These are phyloP conservation scores for Aspergillus sp. DNA, from an alignment of 2,329 filamentous ascomycete species.

Conservation along the genomic window DNA sequence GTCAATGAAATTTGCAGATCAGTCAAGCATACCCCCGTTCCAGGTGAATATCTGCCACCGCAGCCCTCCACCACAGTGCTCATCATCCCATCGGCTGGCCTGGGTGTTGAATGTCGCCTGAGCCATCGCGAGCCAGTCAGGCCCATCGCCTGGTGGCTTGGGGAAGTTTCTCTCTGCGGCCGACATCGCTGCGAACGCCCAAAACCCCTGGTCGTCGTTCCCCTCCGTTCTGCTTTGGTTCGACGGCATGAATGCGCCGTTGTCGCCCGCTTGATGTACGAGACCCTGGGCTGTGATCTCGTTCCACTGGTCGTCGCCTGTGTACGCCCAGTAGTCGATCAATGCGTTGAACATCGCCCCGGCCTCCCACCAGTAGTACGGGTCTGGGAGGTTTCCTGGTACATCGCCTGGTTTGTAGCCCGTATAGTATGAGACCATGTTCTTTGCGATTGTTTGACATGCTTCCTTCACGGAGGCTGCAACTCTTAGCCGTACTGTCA, in stretches of 20 bases:
- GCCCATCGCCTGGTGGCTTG: conserved; percentile 51
- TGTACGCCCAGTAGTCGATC: conserved; percentile 46
- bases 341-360: conserved; percentile 44
- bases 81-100: conserved; percentile 66
- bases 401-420: conserved; percentile 48
- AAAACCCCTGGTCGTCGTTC: conserved; percentile 60
- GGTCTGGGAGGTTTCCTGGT: conserved; percentile 51
- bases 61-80: conserved; percentile 69
- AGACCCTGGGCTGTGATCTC: conserved; percentile 37
- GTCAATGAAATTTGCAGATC: neutral
- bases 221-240: conserved; percentile 47
- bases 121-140: conserved; percentile 75
- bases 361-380: conserved; percentile 49
- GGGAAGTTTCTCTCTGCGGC: conserved; percentile 51
- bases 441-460: conserved; percentile 44
- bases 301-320: conserved; percentile 43
- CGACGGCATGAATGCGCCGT: conserved; percentile 42
- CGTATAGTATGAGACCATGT: conserved; percentile 55
- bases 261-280: conserved; percentile 38
- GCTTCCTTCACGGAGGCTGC: conserved; percentile 49
- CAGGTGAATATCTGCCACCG: conserved; percentile 37
- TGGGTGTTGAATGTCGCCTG: conserved; percentile 82
- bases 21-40: conserved; percentile 23
- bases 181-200: conserved; percentile 57
- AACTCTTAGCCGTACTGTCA: neutral